A percentile compares a stretch with the other conserved stretches of the same genome.
Conservation (phyloP, 371 early-diverging fungal genomes). For the Mortierella polycephala region DNA sequence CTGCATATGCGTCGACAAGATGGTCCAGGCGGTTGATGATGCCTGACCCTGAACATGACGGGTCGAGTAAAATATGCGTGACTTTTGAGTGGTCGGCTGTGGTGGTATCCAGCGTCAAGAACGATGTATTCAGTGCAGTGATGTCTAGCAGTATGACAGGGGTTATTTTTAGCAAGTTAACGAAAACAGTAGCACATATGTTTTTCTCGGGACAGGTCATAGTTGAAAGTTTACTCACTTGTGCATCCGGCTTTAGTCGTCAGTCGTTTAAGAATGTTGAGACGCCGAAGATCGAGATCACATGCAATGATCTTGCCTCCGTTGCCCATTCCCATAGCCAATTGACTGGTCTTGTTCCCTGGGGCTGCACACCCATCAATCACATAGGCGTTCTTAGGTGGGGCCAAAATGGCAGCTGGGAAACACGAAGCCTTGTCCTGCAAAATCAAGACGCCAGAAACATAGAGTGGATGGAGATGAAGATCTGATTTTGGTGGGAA, state of each 20-base stretch:
- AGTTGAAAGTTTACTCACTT: constrained; percentile 65
- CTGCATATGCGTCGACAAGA: constrained; percentile 70
- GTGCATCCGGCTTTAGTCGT: constrained; percentile 83
- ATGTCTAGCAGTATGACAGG: constrained; percentile 24
- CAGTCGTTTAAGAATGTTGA: constrained; percentile 78
- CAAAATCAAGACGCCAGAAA: constrained; percentile 82
- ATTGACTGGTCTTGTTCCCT: constrained; percentile 97
- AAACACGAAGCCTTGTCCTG: constrained; percentile 98
- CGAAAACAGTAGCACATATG: neutral
- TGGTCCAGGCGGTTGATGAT: constrained; percentile 90
- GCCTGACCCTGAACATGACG: constrained; percentile 98
- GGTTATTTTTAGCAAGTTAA: neutral
- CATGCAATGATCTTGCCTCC: constrained; percentile 92
- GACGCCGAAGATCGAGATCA: constrained; percentile 87
- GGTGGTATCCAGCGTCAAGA: constrained; percentile 48
- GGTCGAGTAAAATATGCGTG: constrained; percentile 96
- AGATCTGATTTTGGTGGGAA: constrained; percentile 88
- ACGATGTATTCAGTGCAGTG: constrained; percentile 54
- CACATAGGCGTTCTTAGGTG: constrained; percentile 75
- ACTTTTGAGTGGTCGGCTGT: constrained; percentile 60
- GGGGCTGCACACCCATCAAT: constrained; percentile 99
- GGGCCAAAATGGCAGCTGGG: constrained; percentile 91
- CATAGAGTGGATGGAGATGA: constrained; percentile 79
- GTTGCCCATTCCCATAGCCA: constrained; percentile 88
- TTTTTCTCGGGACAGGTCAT: neutral